Percentiles rank a stretch among this genome's conserved stretches.
phyloP scores from a whole-genome alignment of 2,329 filamentous ascomycete species.

The Davidsoniella virescens region DNA sequence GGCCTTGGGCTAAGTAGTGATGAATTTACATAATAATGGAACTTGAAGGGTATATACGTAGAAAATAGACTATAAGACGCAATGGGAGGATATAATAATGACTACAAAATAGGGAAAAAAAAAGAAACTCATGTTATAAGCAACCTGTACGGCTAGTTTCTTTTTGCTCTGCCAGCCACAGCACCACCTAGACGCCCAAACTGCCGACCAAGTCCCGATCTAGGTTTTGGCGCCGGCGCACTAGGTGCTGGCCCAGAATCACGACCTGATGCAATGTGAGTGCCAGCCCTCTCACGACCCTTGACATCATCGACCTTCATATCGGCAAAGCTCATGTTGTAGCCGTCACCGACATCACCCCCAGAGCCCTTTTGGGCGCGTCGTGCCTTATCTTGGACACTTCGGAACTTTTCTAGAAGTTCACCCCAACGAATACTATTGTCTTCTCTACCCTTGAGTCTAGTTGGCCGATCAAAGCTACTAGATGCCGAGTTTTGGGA shows the following conservation, averaged over 20 bases:
- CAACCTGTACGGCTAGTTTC: constrained; percentile 19
- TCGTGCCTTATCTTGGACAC: constrained; percentile 73
- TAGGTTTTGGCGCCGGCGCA: constrained; percentile 34
- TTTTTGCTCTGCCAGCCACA: constrained; percentile 46
- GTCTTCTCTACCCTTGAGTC: constrained; percentile 70
- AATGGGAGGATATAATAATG: not conserved
- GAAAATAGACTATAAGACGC: not conserved
- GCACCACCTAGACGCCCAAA: constrained; percentile 58
- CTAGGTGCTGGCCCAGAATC: constrained; percentile 28
- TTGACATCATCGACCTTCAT: constrained; percentile 26
- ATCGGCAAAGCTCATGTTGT: constrained; percentile 28
- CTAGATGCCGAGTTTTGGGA: constrained; percentile 42
- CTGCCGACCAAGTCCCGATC: constrained; percentile 48
- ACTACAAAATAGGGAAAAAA: too few species aligned
- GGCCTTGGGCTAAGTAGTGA: too few species aligned
- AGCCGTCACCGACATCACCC: constrained; percentile 33
- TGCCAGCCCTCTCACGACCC: constrained; percentile 26
- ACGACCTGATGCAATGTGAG: constrained; percentile 31
- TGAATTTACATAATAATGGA: not conserved
- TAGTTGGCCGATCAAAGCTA: constrained; percentile 55
- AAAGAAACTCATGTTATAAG: not conserved
- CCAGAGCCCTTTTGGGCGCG: constrained; percentile 46
- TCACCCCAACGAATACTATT: constrained; percentile 80
- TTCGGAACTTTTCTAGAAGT: constrained; percentile 84
- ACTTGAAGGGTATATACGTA: too few species aligned